phyloP scores from a whole-genome alignment of 2,329 filamentous ascomycete genomes.

The Diplodia mutila region DNA sequence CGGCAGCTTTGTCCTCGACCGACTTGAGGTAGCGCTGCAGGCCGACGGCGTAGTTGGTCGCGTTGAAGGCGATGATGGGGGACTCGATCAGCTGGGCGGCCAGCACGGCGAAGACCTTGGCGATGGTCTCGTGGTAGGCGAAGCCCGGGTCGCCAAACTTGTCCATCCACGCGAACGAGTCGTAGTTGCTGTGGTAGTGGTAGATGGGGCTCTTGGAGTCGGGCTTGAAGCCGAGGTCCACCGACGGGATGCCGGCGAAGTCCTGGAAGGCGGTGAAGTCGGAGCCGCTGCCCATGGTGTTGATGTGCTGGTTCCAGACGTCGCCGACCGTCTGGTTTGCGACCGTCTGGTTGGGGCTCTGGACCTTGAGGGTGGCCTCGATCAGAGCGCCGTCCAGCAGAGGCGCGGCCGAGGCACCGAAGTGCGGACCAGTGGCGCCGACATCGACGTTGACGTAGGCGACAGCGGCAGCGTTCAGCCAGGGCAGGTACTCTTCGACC shows the following conservation, averaged over 20 bases:
- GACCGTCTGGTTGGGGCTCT: slow-evolving; percentile 70
- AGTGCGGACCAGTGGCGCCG: slow-evolving; percentile 67
- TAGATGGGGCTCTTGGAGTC: slow-evolving; percentile 57
- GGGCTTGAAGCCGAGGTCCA: slow-evolving; percentile 52
- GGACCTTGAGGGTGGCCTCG: slow-evolving; percentile 56
- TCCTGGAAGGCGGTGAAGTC: slow-evolving; percentile 60
- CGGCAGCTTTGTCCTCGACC: slow-evolving; percentile 42
- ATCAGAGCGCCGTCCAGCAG: slow-evolving; percentile 74
- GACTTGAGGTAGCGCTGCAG: slow-evolving; percentile 48
- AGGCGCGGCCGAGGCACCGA: slow-evolving; percentile 70
- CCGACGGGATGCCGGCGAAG: slow-evolving; percentile 54
- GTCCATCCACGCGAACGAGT: slow-evolving; percentile 83
- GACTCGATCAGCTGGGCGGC: slow-evolving; percentile 52
- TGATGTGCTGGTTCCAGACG: slow-evolving; percentile 59
- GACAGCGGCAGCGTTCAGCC: slow-evolving; percentile 73
- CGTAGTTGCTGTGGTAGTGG: slow-evolving; percentile 84
- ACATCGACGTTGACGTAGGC: slow-evolving; percentile 89
- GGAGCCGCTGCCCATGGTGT: slow-evolving; percentile 57
- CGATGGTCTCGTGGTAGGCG: slow-evolving; percentile 59
- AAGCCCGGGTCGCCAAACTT: slow-evolving; percentile 70
- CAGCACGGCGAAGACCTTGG: slow-evolving; percentile 51
- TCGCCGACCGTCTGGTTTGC: slow-evolving; percentile 72
- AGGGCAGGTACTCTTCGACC: slow-evolving; percentile 87
- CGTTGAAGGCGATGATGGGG: slow-evolving; percentile 52
- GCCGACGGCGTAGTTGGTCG: slow-evolving; percentile 50